These are phyloP conservation scores for Mallotus nudiflorus DNA, from an alignment of 345 rosid genomes.

Conservation along the genomic window DNA sequence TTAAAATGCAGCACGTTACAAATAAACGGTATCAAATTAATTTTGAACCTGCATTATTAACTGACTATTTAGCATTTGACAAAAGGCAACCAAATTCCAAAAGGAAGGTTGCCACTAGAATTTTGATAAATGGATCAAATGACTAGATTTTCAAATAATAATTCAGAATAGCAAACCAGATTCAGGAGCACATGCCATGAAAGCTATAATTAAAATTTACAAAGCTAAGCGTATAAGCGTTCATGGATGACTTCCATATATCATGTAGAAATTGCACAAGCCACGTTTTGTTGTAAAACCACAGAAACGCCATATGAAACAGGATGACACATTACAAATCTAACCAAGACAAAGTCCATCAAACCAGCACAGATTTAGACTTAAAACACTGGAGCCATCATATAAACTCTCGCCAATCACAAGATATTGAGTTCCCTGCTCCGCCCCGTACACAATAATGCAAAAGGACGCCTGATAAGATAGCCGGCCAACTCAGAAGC, in stretches of 20 bases:
- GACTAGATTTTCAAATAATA: too few species aligned
- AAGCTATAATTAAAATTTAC: slow-evolving; percentile 30
- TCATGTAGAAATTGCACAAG: slow-evolving; percentile 32
- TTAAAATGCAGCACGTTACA: too few species aligned
- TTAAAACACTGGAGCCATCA: slow-evolving; percentile 42
- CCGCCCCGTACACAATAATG: slow-evolving; percentile 34
- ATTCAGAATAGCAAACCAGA: background rate
- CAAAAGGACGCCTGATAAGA: slow-evolving; percentile 40
- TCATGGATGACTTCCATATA: slow-evolving; percentile 11
- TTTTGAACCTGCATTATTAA: too few species aligned
- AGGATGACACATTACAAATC: slow-evolving; percentile 32
- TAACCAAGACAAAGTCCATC: slow-evolving; percentile 39
- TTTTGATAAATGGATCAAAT: too few species aligned
- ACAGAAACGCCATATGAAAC: slow-evolving; percentile 31
- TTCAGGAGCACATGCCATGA: background rate
- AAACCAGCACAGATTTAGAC: slow-evolving; percentile 43
- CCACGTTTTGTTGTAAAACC: slow-evolving; percentile 29
- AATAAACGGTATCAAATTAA: too few species aligned
- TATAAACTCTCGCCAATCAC: slow-evolving; percentile 38
- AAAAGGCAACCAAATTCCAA: too few species aligned
- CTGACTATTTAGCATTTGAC: too few species aligned
- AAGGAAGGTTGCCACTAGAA: too few species aligned
- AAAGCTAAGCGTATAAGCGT: slow-evolving; percentile 8
- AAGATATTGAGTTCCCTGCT: slow-evolving; percentile 37
- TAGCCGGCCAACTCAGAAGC: slow-evolving; percentile 32